phyloP scores from a whole-genome alignment of 257 asterid genomes.

The Mitragyna speciosa region DNA sequence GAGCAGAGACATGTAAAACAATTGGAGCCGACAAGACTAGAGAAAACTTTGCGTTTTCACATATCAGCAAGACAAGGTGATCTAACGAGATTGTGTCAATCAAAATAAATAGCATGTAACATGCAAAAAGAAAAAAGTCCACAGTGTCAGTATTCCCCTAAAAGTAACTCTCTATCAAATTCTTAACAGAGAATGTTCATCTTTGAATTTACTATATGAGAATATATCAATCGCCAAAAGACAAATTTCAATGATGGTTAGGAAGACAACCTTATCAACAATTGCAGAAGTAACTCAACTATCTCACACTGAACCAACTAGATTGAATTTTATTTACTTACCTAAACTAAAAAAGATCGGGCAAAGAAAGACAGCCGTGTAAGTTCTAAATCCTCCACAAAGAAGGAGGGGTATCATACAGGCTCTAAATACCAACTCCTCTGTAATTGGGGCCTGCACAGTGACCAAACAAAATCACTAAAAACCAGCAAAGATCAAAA shows the following conservation, averaged over 20 bases:
- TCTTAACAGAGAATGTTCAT: not conserved
- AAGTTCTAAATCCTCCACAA: slow-evolving; percentile 81
- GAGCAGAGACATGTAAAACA: not conserved
- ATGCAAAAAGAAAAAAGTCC: not conserved
- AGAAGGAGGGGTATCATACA: slow-evolving; percentile 92
- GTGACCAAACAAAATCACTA: slow-evolving; percentile 18
- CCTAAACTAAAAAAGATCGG: slow-evolving; percentile 96
- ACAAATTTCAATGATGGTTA: not conserved
- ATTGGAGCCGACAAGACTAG: not conserved
- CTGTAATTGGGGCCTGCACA: slow-evolving; percentile 88
- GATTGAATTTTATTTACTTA: slow-evolving; percentile 24
- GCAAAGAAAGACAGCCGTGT: slow-evolving; percentile 62
- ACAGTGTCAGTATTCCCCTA: not conserved
- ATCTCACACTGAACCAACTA: not conserved
- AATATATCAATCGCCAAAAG: not conserved
- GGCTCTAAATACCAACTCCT: slow-evolving; percentile 96
- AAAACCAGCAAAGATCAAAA: slow-evolving; percentile 12
- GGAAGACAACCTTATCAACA: not conserved
- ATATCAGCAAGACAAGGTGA: not conserved
- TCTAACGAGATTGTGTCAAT: not conserved
- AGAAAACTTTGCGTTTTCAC: not conserved
- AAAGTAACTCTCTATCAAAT: not conserved
- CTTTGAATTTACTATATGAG: not conserved
- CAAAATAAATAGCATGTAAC: not conserved
- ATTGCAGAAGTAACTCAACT: not conserved